Percentiles rank a stretch among this genome's conserved stretches.
These are phyloP conservation scores for Colletotrichum cordylinicola DNA, from an alignment of 2,329 filamentous ascomycete species.

Conservation along the genomic window DNA sequence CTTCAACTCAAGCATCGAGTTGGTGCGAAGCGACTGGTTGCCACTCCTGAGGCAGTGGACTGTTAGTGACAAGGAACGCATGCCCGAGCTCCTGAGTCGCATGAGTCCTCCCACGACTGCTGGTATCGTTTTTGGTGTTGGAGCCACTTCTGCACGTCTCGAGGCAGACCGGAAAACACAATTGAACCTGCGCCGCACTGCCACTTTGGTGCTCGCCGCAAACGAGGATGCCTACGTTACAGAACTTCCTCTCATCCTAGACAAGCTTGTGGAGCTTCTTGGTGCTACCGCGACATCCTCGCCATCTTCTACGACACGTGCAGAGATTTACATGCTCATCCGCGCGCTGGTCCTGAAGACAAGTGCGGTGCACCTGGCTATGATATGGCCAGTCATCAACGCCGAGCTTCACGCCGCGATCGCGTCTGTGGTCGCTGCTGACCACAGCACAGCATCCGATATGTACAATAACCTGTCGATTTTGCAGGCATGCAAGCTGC, in stretches of 20 bases:
- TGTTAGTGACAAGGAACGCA: conserved; percentile 83
- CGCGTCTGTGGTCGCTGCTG: conserved; percentile 73
- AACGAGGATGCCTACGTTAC: conserved; percentile 80
- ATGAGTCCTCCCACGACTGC: conserved; percentile 88
- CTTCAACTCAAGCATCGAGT: conserved; percentile 70
- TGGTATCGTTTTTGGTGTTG: conserved; percentile 98
- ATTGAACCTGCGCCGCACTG: conserved; percentile 83
- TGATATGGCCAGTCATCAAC: conserved; percentile 90
- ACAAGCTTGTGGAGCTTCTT: conserved; percentile 87
- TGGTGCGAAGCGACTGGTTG: conserved; percentile 81
- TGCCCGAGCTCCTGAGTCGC: conserved; percentile 80
- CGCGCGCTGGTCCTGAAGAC: conserved; percentile 82
- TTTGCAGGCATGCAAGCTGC: conserved; percentile 90
- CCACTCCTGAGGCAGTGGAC: conserved; percentile 85
- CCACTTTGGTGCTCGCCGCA: conserved; percentile 79
- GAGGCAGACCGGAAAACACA: conserved; percentile 95
- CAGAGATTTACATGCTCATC: conserved; percentile 89
- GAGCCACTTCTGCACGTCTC: conserved; percentile 89
- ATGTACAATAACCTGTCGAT: conserved; percentile 79
- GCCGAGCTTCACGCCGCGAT: conserved; percentile 83
- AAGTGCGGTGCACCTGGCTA: conserved; percentile 78
- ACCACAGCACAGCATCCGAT: conserved; percentile 68
- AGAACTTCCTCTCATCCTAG: conserved; percentile 75
- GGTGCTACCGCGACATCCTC: conserved; percentile 86
- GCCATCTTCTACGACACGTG: conserved; percentile 86